Conservation (phyloP, 768 basidiomycete genomes). For the Boletus rubroflammeus region DNA sequence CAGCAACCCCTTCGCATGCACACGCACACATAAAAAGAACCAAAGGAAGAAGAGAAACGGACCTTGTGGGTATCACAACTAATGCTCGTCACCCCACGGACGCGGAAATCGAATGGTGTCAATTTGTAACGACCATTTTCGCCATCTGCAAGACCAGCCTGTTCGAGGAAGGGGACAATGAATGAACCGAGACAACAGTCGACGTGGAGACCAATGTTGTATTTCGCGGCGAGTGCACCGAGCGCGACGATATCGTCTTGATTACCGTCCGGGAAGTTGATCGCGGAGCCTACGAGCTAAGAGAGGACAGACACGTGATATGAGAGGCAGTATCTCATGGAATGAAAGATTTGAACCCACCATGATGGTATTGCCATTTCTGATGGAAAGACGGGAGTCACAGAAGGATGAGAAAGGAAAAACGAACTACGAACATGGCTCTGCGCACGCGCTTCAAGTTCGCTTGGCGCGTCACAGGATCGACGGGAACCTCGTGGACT, state of each 20-base stretch:
- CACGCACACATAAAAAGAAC: neutral
- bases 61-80: constrained; percentile 97
- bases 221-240: constrained; percentile 62
- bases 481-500: constrained; percentile 80
- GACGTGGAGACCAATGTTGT: constrained; percentile 87
- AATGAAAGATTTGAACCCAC: constrained; percentile 35
- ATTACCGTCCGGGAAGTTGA: constrained; percentile 84
- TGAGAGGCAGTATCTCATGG: neutral
- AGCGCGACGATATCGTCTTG: constrained; percentile 85
- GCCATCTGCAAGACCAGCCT: constrained; percentile 64
- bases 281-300: constrained; percentile 79
- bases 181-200: constrained; percentile 95
- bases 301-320: neutral
- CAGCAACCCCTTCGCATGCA: neutral
- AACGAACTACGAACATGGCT: constrained; percentile 67
- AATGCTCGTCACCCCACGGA: constrained; percentile 88
- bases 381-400: constrained; percentile 27
- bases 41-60: neutral
- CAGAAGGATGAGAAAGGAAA: neutral
- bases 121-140: constrained; percentile 52
- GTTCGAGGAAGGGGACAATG: constrained; percentile 88
- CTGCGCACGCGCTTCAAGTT: constrained; percentile 72
- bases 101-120: constrained; percentile 83
- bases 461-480: constrained; percentile 71
- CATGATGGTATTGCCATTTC: constrained; percentile 88